phyloP scores from a whole-genome alignment of 2,329 filamentous ascomycete genomes.

The Colletotrichum gigasporum region DNA sequence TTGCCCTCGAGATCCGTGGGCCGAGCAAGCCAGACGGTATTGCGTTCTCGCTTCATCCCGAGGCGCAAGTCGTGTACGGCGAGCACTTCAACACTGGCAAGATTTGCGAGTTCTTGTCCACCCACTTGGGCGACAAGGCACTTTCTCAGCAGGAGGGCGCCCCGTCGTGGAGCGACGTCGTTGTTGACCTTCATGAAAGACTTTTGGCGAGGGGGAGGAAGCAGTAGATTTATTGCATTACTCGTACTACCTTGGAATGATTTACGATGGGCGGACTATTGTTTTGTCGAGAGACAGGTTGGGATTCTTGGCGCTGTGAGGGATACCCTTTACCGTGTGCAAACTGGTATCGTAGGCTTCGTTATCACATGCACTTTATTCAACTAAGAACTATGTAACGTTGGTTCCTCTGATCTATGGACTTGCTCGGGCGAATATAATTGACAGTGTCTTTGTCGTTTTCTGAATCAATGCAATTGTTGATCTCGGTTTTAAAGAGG shows the following conservation, averaged over 20 bases:
- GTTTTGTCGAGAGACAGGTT: conserved; percentile 27
- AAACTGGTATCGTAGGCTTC: neutral
- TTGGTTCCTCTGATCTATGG: too few relatives aligned
- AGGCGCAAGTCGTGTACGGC: conserved; percentile 76
- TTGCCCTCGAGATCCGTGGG: conserved; percentile 65
- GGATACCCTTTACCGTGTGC: conserved; percentile 26
- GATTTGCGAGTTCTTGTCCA: conserved; percentile 75
- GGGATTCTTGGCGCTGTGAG: conserved; percentile 18
- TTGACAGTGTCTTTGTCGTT: too few relatives aligned
- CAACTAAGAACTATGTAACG: too few relatives aligned
- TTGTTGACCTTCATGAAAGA: conserved; percentile 64
- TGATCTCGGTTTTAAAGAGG: too few relatives aligned
- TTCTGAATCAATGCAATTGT: too few relatives aligned
- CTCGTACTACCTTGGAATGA: conserved; percentile 34
- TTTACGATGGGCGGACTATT: conserved; percentile 38
- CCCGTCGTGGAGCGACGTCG: conserved; percentile 62
- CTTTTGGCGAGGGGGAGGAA: conserved; percentile 66
- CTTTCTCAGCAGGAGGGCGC: conserved; percentile 40
- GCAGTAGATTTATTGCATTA: conserved; percentile 36
- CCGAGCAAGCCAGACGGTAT: conserved; percentile 57
- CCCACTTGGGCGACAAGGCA: conserved; percentile 55
- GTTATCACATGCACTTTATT: neutral
- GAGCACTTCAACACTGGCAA: conserved; percentile 80
- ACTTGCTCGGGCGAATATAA: too few relatives aligned
- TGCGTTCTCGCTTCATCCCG: conserved; percentile 61